Percentiles rank a stretch among this genome's conserved stretches.
These are phyloP conservation scores for Zygnema circumcarinatum DNA, from an alignment of 139 green algal species.

Conservation along the genomic window DNA sequence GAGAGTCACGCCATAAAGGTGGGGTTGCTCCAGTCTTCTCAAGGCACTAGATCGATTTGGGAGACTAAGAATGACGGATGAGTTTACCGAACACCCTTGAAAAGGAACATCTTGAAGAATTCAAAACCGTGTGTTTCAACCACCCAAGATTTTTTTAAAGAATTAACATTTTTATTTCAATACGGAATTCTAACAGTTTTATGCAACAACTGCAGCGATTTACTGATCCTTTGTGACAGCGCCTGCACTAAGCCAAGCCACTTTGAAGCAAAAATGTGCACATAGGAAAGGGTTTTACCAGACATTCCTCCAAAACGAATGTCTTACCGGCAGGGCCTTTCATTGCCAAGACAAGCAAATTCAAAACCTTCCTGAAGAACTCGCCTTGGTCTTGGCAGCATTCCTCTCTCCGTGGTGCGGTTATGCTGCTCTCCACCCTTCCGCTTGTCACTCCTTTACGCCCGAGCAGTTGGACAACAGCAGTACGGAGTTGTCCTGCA, in stretches of 20 bases:
- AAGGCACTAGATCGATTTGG: neutral
- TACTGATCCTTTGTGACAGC: neutral
- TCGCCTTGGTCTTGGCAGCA: no score
- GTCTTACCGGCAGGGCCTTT: neutral
- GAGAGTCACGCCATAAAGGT: neutral
- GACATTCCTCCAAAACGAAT: neutral
- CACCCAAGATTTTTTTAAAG: no score
- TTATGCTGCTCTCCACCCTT: no score
- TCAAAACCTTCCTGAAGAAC: neutral
- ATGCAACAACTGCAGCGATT: neutral
- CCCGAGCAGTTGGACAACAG: no score
- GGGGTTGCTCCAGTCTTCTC: neutral
- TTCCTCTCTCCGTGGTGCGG: no score
- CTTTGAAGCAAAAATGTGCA: neutral
- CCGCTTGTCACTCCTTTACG: no score
- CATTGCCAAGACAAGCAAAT: neutral
- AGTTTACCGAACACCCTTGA: neutral
- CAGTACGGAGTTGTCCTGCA: no score
- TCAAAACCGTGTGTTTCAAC: neutral
- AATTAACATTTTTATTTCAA: no score
- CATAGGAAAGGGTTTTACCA: no score
- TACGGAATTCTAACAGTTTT: no score
- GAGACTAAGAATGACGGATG: neutral
- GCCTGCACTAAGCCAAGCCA: neutral
- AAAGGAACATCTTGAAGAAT: neutral